phyloP scores from a whole-genome alignment of 2,329 filamentous ascomycete species.

The Tolypocladium amazonense region DNA sequence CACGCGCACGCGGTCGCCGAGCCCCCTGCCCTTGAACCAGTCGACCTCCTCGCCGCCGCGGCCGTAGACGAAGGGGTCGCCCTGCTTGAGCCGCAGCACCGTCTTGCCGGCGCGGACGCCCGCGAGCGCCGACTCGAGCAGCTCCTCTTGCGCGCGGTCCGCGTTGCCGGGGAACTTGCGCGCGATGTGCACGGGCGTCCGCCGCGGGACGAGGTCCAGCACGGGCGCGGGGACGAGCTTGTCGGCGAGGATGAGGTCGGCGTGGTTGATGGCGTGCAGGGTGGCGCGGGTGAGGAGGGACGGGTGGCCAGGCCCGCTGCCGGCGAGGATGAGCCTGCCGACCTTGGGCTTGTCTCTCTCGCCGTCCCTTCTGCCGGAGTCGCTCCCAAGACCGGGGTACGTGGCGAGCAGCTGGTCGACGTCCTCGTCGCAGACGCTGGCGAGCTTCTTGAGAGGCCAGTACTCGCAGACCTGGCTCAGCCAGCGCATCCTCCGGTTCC shows the following conservation, averaged over 20 bases:
- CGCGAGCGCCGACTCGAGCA: constrained; percentile 66
- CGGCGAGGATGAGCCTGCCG: constrained; percentile 77
- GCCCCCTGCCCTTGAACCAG: constrained; percentile 67
- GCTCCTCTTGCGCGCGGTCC: constrained; percentile 83
- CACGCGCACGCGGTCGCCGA: constrained; percentile 53
- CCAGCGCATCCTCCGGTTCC: constrained; percentile 82
- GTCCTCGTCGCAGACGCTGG: constrained; percentile 68
- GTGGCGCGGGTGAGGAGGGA: constrained; percentile 81
- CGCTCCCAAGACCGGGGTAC: constrained; percentile 37
- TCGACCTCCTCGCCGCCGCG: constrained; percentile 86
- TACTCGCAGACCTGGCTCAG: constrained; percentile 96
- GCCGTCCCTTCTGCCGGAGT: constrained; percentile 10
- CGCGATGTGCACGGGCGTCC: constrained; percentile 82
- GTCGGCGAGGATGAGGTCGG: constrained; percentile 74
- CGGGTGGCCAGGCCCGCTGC: constrained; percentile 85
- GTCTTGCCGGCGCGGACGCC: constrained; percentile 57
- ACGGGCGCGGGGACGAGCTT: constrained; percentile 80
- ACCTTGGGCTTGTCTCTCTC: constrained; percentile 15
- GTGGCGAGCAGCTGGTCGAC: constrained; percentile 66
- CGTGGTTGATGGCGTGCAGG: constrained; percentile 61
- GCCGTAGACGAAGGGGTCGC: constrained; percentile 93
- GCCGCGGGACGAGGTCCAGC: constrained; percentile 78
- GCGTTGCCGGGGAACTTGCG: constrained; percentile 97
- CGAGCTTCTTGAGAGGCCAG: constrained; percentile 81
- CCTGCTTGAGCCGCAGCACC: constrained; percentile 87